Conservation (phyloP, 139 green algal genomes). For the Choricystis sp. region DNA sequence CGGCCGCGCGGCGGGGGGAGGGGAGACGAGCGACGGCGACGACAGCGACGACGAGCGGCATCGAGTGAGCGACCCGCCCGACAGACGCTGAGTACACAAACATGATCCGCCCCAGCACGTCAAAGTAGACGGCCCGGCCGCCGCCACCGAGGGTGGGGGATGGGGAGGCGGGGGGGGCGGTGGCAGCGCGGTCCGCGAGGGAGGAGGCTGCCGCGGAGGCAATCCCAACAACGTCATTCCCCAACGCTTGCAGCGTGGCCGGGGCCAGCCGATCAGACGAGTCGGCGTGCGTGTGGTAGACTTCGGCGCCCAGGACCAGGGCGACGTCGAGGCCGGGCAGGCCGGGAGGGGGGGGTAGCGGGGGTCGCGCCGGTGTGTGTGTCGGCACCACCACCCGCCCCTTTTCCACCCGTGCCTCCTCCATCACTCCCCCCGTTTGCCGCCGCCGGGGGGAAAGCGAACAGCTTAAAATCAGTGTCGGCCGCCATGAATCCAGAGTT, state of each 20-base stretch:
- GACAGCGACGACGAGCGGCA: background rate
- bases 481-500: constrained; percentile 44
- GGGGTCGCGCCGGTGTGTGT: too few species aligned
- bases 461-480: constrained; percentile 64
- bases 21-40: background rate
- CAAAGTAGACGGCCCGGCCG: background rate
- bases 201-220: too few species aligned
- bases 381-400: too few species aligned
- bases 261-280: constrained; percentile 20
- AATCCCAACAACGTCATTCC: too few species aligned
- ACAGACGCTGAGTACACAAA: background rate
- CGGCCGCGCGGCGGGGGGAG: too few species aligned
- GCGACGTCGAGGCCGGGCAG: constrained; percentile 55
- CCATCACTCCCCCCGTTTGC: too few species aligned
- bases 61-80: background rate
- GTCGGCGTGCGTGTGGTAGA: constrained; percentile 49
- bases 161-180: too few species aligned
- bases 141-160: too few species aligned
- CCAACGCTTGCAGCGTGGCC: constrained; percentile 35
- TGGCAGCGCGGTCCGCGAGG: too few species aligned
- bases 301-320: constrained; percentile 36
- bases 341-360: too few species aligned
- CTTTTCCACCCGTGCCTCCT: too few species aligned
- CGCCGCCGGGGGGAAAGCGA: constrained; percentile 23
- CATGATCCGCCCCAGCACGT: background rate